These are phyloP conservation scores for Lagenidium sp. DNA, from an alignment of 352 stramenopile species.

Conservation along the genomic window DNA sequence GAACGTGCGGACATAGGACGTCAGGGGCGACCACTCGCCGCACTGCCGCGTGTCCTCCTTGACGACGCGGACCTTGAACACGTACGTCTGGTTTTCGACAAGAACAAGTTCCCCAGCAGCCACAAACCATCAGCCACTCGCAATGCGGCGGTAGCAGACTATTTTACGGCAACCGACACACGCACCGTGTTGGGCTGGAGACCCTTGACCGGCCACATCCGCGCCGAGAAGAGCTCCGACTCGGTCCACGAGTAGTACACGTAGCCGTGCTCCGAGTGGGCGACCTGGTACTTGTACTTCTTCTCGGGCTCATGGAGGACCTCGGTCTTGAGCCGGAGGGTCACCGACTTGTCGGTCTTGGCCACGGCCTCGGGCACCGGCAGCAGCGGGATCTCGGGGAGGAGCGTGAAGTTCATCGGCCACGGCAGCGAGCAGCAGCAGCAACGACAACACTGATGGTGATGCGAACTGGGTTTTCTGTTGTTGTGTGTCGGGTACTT, in stretches of 20 bases:
- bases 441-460: no score
- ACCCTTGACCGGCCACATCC: constrained; percentile 63
- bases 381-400: constrained; percentile 54
- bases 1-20: constrained; percentile 69
- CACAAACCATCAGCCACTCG: neutral
- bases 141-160: neutral
- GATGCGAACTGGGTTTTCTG: no score
- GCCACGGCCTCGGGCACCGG: constrained; percentile 45
- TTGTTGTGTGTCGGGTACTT: no score
- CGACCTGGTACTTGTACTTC: constrained; percentile 57
- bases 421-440: no score
- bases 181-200: constrained; percentile 60
- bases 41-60: constrained; percentile 47
- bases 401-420: constrained; percentile 44
- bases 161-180: neutral
- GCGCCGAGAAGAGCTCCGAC: constrained; percentile 42
- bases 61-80: constrained; percentile 68
- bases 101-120: no score
- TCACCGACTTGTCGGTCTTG: constrained; percentile 74
- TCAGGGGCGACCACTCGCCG: constrained; percentile 71
- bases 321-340: constrained; percentile 28
- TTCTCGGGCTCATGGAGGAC: constrained; percentile 21
- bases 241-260: constrained; percentile 85
- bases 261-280: constrained; percentile 76
- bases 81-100: constrained; percentile 40